Base-by-base conservation (phyloP, 2,329 filamentous ascomycete genomes). In the Fusarium liriodendri region DNA sequence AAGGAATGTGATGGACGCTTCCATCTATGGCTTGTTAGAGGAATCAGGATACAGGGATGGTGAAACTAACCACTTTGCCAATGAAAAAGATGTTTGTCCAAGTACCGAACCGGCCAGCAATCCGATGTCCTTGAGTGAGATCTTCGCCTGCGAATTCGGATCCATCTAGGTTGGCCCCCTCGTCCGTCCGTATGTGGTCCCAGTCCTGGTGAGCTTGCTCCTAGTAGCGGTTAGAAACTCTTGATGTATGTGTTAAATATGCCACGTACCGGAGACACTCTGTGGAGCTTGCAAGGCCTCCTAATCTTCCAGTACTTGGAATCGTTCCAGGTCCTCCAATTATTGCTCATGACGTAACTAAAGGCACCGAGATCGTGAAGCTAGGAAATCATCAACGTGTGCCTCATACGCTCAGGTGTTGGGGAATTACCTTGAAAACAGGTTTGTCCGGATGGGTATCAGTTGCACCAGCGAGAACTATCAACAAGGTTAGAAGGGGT, bases 31-130 rank as follows among this genome's bases (percentile, higher is more conserved):
- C 11, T 10, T 6, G 25, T 77, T 64, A 78, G 71, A 18, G 6
- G 29, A 13, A 18, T 13, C 20, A 20, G 27, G 20, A n/a, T 27
- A 4, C 32, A 14, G 14, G 18, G 8, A n/a, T 50, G 13, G 27
- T 37, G 5, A 10, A 18, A 74, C 77, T 74, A 32, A 79, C 79
- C 45, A 78, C 70, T 67, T 72, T 77, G 6, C 66, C 79, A 22
- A 79, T 74, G 33, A 78, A 65, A 54, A 80, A 81, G 32, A 80
- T 62, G 45, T 79, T 79, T 2, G 79, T 79, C 79, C 79, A 81
- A 9, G 62, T 66, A 2, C 79, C 79, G 62, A 71, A 81, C 33
- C 79, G 78, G 0, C 79, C 79, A 2, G 78, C 79, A 45, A 79
- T 67, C 7, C 13, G 25, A 55, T 35, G 45, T 25, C 70, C 70